Evolutionary conservation across 176 grass and related monocot genomes (phyloP), one percentile per base, ranked within the genome.

Genomic region (Thalia dealbata): DNA sequence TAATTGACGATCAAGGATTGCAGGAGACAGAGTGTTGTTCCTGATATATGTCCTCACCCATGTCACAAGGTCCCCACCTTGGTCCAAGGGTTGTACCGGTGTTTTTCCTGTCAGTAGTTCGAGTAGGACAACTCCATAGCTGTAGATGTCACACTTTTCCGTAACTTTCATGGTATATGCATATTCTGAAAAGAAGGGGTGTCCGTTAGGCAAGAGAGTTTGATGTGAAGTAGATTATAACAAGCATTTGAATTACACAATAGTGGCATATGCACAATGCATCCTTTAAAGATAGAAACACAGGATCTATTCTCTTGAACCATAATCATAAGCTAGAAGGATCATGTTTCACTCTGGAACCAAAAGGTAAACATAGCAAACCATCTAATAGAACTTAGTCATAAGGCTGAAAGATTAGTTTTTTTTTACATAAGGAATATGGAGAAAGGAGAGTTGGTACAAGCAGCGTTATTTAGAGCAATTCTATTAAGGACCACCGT

Each of bases 91-190:
- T 59, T 99, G 95, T 26, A 99, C 95, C 26, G 95, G 95, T 52
- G 88, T 84, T 50, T 78, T 87, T 6, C 95, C 88, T 16, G 95
- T 99, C 60, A 99, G 81, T 74, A 99, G 84, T 75, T 99, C 95
- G 30, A 99, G 27, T 50, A 99, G 81, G 29, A 99, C 90, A 16
- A 93, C 95, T 0, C 95, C 95, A 18, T 99, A 99, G 35, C 95
- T 99, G 72, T 99, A 99, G 83, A 87, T 93, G 38, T 99, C 95
- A 11, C 85, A 78, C 82, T 91, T 99, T 79, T 99, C 95, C 10
- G 90, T 99, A 30, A 99, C 90, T 81, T 99, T 93, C 95, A 99
- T 99, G 64, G 95, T 99, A 76, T 99, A 99, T 38, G 95, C 95
- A 76, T 99, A 99, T 76, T 99, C 95, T 99, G 83, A 59, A 13